phyloP scores from a whole-genome alignment of 768 basidiomycete species.

The Phaeolepiota aurea region DNA sequence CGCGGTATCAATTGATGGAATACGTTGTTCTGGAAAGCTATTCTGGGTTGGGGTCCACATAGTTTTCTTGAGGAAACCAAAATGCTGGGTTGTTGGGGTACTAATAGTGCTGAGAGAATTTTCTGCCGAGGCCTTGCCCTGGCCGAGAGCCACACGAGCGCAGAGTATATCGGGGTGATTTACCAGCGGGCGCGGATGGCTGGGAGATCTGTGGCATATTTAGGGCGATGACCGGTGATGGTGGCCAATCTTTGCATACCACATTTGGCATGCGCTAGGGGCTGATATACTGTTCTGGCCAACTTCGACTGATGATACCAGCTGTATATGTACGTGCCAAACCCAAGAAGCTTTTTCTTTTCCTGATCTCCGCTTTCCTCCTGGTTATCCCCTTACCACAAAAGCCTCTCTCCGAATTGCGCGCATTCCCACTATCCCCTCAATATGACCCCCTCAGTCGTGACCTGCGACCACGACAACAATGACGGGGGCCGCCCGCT shows the following conservation, averaged over 20 bases:
- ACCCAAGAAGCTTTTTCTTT: constrained; percentile 12
- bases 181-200: not conserved
- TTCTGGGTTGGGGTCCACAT: too few relatives aligned
- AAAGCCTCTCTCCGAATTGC: constrained; percentile 21
- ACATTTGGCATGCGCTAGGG: too few relatives aligned
- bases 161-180: not conserved
- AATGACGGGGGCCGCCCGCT: constrained; percentile 26
- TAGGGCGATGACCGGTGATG: not conserved
- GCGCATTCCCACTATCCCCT: constrained; percentile 16
- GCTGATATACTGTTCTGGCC: too few relatives aligned
- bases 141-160: not conserved
- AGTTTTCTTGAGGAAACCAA: too few relatives aligned
- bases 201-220: too few relatives aligned
- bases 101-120: not conserved
- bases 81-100: not conserved
- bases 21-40: not conserved
- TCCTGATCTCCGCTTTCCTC: constrained; percentile 18
- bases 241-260: not conserved
- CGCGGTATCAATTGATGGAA: not conserved
- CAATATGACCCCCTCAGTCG: constrained; percentile 14
- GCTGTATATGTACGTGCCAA: constrained; percentile 20
- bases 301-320: not conserved
- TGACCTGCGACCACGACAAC: constrained; percentile 13
- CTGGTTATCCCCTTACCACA: constrained; percentile 19
- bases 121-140: too few relatives aligned